Percentiles rank a stretch among this genome's conserved stretches.
These are phyloP conservation scores for Termitomyces sp. DNA, from an alignment of 768 basidiomycete species.

Conservation along the genomic window DNA sequence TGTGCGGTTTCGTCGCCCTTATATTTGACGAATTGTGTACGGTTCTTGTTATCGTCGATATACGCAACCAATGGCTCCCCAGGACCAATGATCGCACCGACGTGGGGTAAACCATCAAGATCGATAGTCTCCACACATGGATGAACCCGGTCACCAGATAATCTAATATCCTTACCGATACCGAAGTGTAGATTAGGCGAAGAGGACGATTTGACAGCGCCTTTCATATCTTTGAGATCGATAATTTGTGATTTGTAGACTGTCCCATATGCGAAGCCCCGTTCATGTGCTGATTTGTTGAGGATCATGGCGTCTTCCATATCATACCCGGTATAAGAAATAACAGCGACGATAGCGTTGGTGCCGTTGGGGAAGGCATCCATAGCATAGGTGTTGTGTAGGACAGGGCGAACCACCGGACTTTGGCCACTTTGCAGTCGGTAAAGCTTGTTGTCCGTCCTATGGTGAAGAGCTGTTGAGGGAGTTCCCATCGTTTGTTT, in stretches of 20 bases:
- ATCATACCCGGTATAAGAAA: conserved; percentile 99
- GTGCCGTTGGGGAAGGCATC: conserved; percentile 98
- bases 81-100: conserved; percentile 62
- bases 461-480: conserved; percentile 81
- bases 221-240: conserved; percentile 78
- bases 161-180: conserved; percentile 67
- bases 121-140: conserved; percentile 53
- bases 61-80: conserved; percentile 87
- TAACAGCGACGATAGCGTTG: conserved; percentile 98
- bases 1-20: conserved; percentile 92
- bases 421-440: conserved; percentile 93
- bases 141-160: conserved; percentile 39
- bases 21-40: conserved; percentile 87
- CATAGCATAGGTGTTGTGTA: conserved; percentile 96
- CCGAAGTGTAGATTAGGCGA: conserved; percentile 86
- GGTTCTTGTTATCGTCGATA: conserved; percentile 75
- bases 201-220: conserved; percentile 51
- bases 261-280: conserved; percentile 95
- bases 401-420: conserved; percentile 85
- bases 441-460: conserved; percentile 98
- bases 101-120: conserved; percentile 75
- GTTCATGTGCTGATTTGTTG: conserved; percentile 97
- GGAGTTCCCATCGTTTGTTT: conserved; percentile 99
- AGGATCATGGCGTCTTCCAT: conserved; percentile 99
- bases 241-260: conserved; percentile 93